phyloP scores from a whole-genome alignment of 2,329 filamentous ascomycete species.

The Phialemoniopsis sp. region DNA sequence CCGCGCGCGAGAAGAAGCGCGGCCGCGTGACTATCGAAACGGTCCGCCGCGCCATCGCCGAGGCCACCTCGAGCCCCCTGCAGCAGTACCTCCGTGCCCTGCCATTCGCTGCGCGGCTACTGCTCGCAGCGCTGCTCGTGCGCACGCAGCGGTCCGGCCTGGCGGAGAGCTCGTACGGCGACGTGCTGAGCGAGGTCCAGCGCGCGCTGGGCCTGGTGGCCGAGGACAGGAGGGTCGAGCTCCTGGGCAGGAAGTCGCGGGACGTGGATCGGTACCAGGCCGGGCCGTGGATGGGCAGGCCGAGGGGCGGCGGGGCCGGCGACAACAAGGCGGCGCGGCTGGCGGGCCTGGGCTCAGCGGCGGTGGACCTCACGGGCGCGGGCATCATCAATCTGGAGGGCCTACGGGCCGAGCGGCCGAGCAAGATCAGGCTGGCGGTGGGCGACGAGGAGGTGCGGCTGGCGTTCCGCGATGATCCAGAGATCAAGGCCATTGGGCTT shows the following conservation, averaged over 20 bases:
- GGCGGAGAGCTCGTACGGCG: conserved; percentile 81
- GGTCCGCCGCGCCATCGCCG: conserved; percentile 89
- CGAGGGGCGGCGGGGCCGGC: conserved; percentile 1
- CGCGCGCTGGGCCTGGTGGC: conserved; percentile 60
- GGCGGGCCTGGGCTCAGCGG: conserved; percentile 49
- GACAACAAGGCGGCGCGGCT: conserved; percentile 16
- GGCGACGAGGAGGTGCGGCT: conserved; percentile 87
- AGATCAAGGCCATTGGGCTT: conserved; percentile 77
- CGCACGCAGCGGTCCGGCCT: conserved; percentile 79
- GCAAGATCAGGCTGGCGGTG: conserved; percentile 80
- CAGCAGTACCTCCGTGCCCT: conserved; percentile 84
- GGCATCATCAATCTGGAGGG: conserved; percentile 84
- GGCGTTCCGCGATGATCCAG: conserved; percentile 82
- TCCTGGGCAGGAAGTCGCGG: conserved; percentile 34
- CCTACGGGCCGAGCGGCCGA: conserved; percentile 76
- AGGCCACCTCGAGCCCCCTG: conserved; percentile 88
- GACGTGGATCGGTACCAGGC: not conserved
- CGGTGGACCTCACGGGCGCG: conserved; percentile 79
- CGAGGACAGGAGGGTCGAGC: conserved; percentile 52
- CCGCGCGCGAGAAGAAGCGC: conserved; percentile 25
- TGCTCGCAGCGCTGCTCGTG: conserved; percentile 77
- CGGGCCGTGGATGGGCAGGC: conserved; percentile 4
- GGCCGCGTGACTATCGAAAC: conserved; percentile 84
- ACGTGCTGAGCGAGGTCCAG: conserved; percentile 82
- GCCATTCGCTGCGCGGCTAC: conserved; percentile 76